Percentiles rank a stretch among this genome's conserved stretches.
Conservation (phyloP, 108 stramenopile species). For the Fistulifera pelliculosa region DNA sequence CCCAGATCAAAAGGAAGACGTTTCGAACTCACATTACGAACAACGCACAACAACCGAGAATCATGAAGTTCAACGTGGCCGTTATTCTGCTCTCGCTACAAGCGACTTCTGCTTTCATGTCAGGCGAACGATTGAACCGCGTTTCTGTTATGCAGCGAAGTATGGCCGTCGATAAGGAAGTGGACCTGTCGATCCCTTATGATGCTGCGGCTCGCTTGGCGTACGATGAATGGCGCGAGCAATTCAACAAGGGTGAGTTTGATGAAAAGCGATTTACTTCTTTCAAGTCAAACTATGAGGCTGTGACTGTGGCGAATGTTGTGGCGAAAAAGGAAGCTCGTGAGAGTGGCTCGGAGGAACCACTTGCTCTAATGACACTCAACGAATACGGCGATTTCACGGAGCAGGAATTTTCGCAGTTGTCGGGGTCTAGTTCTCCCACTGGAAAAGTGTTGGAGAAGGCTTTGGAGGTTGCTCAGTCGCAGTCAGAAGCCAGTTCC, state of each 20-base stretch:
- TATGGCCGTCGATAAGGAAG: conserved; percentile 1
- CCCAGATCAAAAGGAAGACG: no score
- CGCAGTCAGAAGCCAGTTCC: conserved; percentile 59
- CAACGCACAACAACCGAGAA: no score
- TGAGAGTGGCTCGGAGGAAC: conserved; percentile 34
- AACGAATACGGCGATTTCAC: conserved; percentile 78
- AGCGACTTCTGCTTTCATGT: no score
- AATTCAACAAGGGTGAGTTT: conserved; percentile 44
- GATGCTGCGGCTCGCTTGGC: conserved; percentile 80
- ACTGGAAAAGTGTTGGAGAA: conserved; percentile 51
- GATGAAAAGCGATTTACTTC: conserved; percentile 37
- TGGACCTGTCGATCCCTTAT: conserved; percentile 61
- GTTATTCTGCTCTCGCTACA: no score
- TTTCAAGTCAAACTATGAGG: conserved; percentile 74
- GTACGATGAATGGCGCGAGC: conserved; percentile 63
- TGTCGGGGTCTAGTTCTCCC: conserved; percentile 27
- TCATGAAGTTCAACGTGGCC: no score
- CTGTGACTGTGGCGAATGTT: conserved; percentile 72
- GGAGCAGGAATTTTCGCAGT: conserved; percentile 58
- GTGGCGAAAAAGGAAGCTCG: conserved; percentile 65
- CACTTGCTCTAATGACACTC: conserved; percentile 40
- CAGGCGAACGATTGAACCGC: no score
- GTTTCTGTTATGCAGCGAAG: no score
- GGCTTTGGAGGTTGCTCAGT: conserved; percentile 54
- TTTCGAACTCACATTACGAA: no score